These are phyloP conservation scores for Dendrothele bispora DNA, from an alignment of 768 basidiomycete genomes.

Conservation along the genomic window DNA sequence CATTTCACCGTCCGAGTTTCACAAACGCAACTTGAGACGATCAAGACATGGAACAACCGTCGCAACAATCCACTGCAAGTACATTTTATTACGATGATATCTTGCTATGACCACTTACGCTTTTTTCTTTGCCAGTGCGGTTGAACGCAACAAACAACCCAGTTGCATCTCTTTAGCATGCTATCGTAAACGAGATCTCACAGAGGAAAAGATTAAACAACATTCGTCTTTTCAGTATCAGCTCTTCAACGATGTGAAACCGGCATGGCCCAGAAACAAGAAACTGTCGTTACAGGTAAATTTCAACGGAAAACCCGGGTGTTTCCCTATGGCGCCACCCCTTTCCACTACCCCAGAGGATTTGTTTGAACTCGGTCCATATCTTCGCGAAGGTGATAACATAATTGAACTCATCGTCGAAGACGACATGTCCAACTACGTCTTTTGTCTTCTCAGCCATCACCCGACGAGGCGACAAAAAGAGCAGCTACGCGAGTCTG, in stretches of 20 bases:
- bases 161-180: conserved; percentile 6
- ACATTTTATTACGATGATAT: no score
- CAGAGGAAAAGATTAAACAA: background rate
- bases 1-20: background rate
- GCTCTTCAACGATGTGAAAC: conserved; percentile 16
- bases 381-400: conserved; percentile 41
- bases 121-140: background rate
- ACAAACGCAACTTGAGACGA: background rate
- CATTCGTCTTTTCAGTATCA: background rate
- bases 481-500: conserved; percentile 26
- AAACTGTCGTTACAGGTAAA: conserved; percentile 33
- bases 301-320: conserved; percentile 24
- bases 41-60: no score
- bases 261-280: conserved; percentile 41
- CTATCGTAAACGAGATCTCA: background rate
- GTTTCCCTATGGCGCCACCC: conserved; percentile 43
- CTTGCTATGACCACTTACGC: background rate
- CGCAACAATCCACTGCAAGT: no score
- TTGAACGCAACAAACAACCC: background rate
- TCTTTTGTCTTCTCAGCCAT: conserved; percentile 49
- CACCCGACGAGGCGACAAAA: conserved; percentile 48
- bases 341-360: conserved; percentile 46
- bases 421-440: conserved; percentile 42
- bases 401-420: conserved; percentile 41
- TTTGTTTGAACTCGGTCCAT: conserved; percentile 51